Conservation (phyloP, 164 flowering plant species). For the Tetrastigma voinierianum region DNA sequence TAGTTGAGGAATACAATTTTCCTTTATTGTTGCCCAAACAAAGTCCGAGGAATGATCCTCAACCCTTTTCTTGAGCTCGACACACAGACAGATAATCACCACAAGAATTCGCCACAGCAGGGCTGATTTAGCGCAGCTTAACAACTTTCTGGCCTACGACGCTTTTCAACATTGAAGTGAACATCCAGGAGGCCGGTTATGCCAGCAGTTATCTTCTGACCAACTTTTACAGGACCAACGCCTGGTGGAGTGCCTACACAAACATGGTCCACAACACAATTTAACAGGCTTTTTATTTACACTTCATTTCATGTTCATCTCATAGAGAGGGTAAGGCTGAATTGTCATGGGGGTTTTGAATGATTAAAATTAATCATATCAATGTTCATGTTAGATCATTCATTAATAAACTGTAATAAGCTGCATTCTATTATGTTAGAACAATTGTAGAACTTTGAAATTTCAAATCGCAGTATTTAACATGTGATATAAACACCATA, state of each 20-base stretch:
- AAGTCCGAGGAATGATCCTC: background rate
- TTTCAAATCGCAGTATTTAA: too few species aligned
- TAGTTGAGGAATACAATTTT: too few species aligned
- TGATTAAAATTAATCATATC: too few species aligned
- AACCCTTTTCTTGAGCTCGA: background rate
- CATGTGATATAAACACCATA: too few species aligned
- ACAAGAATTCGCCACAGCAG: background rate
- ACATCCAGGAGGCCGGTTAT: constrained; percentile 61
- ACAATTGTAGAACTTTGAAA: too few species aligned
- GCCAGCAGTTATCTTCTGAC: constrained; percentile 73
- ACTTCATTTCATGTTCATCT: background rate
- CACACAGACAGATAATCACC: too few species aligned
- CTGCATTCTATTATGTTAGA: too few species aligned
- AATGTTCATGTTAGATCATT: too few species aligned
- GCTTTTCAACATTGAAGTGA: constrained; percentile 59
- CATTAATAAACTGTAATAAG: too few species aligned
- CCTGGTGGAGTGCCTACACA: constrained; percentile 74
- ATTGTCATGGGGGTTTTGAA: too few species aligned
- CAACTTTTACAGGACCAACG: constrained; percentile 66
- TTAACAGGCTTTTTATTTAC: background rate
- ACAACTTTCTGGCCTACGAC: constrained; percentile 30
- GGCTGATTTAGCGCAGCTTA: constrained; percentile 12
- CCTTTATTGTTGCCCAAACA: too few species aligned
- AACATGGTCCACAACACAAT: constrained; percentile 7
- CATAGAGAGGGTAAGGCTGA: too few species aligned